Evolutionary conservation across 345 rosid genomes (phyloP).

Genomic region (Anastatica hierochuntica): DNA sequence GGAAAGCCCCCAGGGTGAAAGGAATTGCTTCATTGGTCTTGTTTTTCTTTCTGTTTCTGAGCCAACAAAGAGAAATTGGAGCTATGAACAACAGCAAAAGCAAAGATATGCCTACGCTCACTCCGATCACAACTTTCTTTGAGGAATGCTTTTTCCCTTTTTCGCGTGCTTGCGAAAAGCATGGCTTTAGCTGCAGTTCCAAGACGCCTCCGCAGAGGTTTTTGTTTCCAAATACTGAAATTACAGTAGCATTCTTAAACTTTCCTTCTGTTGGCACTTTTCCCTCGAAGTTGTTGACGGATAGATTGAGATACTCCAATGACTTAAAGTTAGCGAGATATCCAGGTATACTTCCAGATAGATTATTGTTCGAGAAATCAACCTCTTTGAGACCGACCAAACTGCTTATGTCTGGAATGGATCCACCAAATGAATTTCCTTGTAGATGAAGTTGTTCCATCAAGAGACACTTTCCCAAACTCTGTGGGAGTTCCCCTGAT

Average conservation of each 20-base stretch:
- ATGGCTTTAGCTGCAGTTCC: slow-evolving; percentile 5
- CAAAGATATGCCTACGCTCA: background rate
- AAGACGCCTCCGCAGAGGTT: slow-evolving; percentile 16
- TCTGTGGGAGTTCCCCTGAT: background rate
- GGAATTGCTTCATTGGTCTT: background rate
- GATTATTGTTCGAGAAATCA: slow-evolving; percentile 5
- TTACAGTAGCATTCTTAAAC: slow-evolving; percentile 13
- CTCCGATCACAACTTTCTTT: background rate
- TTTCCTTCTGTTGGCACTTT: slow-evolving; percentile 13
- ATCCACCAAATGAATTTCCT: slow-evolving; percentile 1
- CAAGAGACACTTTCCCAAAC: background rate
- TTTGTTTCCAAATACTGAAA: slow-evolving; percentile 3
- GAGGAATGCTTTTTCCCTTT: no score
- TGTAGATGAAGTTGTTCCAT: background rate
- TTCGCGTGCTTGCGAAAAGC: slow-evolving; percentile 1
- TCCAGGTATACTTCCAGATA: slow-evolving; percentile 11
- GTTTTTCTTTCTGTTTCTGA: background rate
- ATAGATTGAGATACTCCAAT: slow-evolving; percentile 8
- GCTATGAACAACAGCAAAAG: background rate
- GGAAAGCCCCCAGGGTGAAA: background rate
- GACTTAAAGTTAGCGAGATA: background rate
- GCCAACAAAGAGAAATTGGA: background rate
- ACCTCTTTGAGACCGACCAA: background rate
- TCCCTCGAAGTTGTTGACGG: slow-evolving; percentile 16
- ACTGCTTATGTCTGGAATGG: background rate